Evolutionary conservation across 2,329 filamentous ascomycete species (phyloP).

Genomic region (Aspergillus pseudotamarii): DNA sequence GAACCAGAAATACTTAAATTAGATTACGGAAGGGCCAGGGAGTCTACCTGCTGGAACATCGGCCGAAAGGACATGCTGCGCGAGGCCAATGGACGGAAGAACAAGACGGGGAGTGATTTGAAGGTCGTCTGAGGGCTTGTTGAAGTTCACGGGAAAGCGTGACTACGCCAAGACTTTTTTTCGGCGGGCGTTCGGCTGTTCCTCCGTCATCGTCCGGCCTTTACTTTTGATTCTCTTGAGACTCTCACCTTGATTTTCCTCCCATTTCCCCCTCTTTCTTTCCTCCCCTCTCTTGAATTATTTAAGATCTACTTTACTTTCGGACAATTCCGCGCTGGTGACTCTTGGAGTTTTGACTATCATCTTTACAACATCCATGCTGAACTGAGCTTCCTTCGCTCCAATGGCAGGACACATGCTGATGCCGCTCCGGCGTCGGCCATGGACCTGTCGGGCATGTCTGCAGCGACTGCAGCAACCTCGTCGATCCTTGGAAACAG

Average conservation of each 20-base stretch:
- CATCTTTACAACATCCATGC: background rate
- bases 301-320: constrained; percentile 1
- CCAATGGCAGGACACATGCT: constrained; percentile 31
- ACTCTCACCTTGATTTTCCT: background rate
- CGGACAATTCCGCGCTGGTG: background rate
- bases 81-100: constrained; percentile 26
- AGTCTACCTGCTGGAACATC: constrained; percentile 44
- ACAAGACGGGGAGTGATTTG: background rate
- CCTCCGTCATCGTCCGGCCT: constrained; percentile 33
- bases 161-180: constrained; percentile 33
- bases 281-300: background rate
- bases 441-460: constrained; percentile 47
- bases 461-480: constrained; percentile 30
- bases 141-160: constrained; percentile 12
- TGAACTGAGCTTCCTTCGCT: constrained; percentile 7
- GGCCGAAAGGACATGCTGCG: constrained; percentile 44
- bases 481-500: constrained; percentile 36
- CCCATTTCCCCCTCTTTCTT: background rate
- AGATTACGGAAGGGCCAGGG: background rate
- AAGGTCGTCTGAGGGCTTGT: constrained; percentile 11
- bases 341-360: background rate
- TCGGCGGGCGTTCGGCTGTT: constrained; percentile 23
- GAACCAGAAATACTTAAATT: constrained; percentile 14
- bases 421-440: constrained; percentile 36
- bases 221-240: constrained; percentile 1